A percentile compares a stretch with the other conserved stretches of the same genome.
These are phyloP conservation scores for Castanea mollissima DNA, from an alignment of 306 rosid species.

Conservation along the genomic window DNA sequence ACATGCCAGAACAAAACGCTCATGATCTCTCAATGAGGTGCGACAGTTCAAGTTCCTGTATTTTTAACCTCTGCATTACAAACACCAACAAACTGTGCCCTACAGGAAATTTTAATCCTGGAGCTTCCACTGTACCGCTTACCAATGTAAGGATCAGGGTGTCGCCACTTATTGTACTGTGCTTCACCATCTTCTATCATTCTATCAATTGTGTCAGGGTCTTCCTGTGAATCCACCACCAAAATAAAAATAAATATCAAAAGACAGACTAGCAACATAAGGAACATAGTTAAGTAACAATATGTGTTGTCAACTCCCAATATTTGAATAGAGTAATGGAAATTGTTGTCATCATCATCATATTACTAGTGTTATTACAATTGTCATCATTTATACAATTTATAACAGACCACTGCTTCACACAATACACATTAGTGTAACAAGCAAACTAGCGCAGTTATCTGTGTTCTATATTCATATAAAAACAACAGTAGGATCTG, in stretches of 20 bases:
- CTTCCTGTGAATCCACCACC: constrained; percentile 51
- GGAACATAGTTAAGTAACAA: background rate
- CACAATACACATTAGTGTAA: background rate
- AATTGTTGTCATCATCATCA: background rate
- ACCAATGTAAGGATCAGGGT: constrained; percentile 98
- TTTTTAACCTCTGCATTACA: background rate
- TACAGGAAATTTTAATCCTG: background rate
- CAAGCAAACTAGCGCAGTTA: background rate
- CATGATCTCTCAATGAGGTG: background rate
- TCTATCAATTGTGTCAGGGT: constrained; percentile 79
- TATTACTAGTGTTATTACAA: background rate
- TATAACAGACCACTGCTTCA: background rate
- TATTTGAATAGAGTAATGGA: background rate
- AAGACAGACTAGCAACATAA: constrained; percentile 10
- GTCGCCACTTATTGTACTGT: constrained; percentile 79
- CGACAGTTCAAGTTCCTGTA: background rate
- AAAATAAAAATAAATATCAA: constrained; percentile 14
- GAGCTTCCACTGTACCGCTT: constrained; percentile 9
- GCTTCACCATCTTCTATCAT: constrained; percentile 75
- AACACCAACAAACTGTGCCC: background rate
- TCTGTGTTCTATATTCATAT: background rate
- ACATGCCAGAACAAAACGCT: background rate
- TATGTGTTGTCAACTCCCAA: background rate
- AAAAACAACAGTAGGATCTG: background rate
- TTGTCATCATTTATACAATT: background rate